Conservation (phyloP, 768 basidiomycete genomes). For the Kwoniella bestiolae region DNA sequence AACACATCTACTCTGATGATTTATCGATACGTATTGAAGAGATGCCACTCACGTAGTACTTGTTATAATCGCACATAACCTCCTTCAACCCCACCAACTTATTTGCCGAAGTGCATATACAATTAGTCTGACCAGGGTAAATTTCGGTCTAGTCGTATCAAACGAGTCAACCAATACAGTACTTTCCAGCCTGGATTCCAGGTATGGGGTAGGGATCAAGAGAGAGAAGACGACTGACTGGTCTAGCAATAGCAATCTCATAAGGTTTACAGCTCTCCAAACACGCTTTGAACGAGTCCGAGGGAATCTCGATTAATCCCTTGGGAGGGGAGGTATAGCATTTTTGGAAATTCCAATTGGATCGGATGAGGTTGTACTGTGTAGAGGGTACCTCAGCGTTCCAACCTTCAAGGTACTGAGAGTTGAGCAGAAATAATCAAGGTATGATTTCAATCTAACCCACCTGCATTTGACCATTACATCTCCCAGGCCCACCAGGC, state of each 20-base stretch:
- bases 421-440: too few relatives aligned
- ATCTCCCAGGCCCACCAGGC: slow-evolving; percentile 3
- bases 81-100: not conserved
- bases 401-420: too few relatives aligned
- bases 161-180: not conserved
- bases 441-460: too few relatives aligned
- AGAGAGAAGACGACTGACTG: slow-evolving; percentile 3
- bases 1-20: not conserved
- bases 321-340: slow-evolving; percentile 6
- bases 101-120: slow-evolving; percentile 7
- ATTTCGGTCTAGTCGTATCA: slow-evolving; percentile 2
- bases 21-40: too few relatives aligned
- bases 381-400: too few relatives aligned
- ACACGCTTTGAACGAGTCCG: slow-evolving; percentile 14
- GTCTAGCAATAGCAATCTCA: slow-evolving; percentile 14
- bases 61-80: slow-evolving; percentile 8
- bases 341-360: slow-evolving; percentile 9
- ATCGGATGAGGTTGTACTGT: slow-evolving; percentile 15
- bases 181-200: not conserved
- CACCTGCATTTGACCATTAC: slow-evolving; percentile 10
- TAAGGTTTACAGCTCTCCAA: slow-evolving; percentile 7
- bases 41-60: slow-evolving; percentile 13
- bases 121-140: slow-evolving; percentile 16
- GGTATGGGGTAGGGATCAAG: not conserved
- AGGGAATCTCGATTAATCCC: not conserved